phyloP scores from a whole-genome alignment of 257 asterid species.

The Solanum sejunctum region DNA sequence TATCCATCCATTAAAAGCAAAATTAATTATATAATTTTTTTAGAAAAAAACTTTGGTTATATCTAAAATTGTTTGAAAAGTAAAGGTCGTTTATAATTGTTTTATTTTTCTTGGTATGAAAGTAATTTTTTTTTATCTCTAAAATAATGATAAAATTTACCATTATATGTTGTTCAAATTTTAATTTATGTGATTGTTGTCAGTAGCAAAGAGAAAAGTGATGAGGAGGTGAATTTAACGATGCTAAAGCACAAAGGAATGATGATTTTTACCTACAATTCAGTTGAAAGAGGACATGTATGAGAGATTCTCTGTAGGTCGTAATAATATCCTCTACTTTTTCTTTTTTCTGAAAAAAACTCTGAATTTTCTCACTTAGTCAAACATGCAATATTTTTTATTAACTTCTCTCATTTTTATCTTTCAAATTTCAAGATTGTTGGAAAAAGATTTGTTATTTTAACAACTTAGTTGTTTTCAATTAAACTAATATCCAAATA shows the following conservation, averaged over 20 bases:
- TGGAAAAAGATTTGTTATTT: background rate
- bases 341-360: slow-evolving; percentile 1
- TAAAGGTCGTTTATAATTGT: too few relatives aligned
- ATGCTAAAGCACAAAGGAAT: background rate
- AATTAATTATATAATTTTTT: background rate
- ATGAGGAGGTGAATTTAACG: background rate
- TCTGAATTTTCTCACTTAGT: slow-evolving; percentile 23
- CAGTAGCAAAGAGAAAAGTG: background rate
- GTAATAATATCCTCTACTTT: slow-evolving; percentile 12
- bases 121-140: accelerated
- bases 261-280: slow-evolving; percentile 26
- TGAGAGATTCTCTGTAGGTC: slow-evolving; percentile 7
- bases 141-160: too few relatives aligned
- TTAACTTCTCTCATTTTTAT: background rate
- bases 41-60: background rate
- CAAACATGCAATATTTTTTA: slow-evolving; percentile 11
- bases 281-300: slow-evolving; percentile 18
- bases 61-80: background rate
- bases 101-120: too few relatives aligned
- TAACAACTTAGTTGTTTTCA: background rate
- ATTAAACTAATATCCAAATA: background rate
- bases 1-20: slow-evolving; percentile 13
- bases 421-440: background rate
- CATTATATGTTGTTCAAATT: too few relatives aligned
- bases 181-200: background rate